Evolutionary conservation across 2,329 filamentous ascomycete species (phyloP), one percentile per base, ranked within the genome.

Genomic region (Seiridium cupressi): DNA sequence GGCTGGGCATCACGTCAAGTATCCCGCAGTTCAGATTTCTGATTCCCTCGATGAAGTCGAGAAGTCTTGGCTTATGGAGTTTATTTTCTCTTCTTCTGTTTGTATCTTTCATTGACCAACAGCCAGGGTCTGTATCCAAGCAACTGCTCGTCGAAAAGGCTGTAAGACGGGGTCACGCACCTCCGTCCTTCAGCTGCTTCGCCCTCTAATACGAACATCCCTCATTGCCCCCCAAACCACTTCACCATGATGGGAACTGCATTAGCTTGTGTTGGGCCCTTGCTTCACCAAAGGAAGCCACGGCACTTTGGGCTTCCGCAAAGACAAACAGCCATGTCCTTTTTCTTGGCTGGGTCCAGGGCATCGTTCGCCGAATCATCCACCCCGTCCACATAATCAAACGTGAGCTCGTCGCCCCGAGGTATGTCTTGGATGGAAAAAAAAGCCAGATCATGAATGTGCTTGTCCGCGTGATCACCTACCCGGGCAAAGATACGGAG

Each of bases 401-500:
- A 94, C 0, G 89, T 93, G 38, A 95, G 74, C 72, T 95, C 91
- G 38, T 88, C 84, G 1, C 84, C 84, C 1, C 82, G 81, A 0
- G 77, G 74, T 35, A 94, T 91, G 57, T 90, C 82, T 47, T 81
- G 76, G 36, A 87, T 82, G 0, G 91, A 90, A 68, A 94, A 94
- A 61, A 94, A 82, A 0, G 90, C 91, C 53, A 94, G 77, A 62
- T 93, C 89, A 70, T 94, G 92, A 5, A 93, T 81, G 51, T 86
- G 83, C 61, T 87, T 86, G 68, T 93, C 89, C 0, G 89, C 85
- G 62, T 91, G 88, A 68, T 93, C 91, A 55, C 89, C 90, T 1
- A 91, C 89, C 1, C 92, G 86, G 0, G 89, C 90, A 73, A 93
- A 94, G 62, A 93, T 91, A 11, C 89, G 81, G 69, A 92, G 82